Base-by-base conservation (phyloP, 2,329 filamentous ascomycete genomes). In the Acrocalymma vagum region DNA sequence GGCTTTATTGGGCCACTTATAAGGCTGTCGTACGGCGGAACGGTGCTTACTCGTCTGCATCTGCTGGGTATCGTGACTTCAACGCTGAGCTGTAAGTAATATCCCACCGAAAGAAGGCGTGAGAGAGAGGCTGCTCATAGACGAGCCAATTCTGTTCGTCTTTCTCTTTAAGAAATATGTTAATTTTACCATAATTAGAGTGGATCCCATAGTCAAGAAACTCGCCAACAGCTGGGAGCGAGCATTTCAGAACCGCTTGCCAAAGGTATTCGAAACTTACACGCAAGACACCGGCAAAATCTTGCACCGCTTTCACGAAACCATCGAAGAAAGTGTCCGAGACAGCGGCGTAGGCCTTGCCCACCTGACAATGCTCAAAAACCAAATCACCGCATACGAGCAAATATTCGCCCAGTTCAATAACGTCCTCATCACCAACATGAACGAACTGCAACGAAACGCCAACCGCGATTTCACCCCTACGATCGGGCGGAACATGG, bases 381-480 rank as follows among this genome's bases (percentile, higher is more conserved):
- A 67, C 16, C 70, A 79, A 52, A 60, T 80, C 2, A 30, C 52
- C n/a, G 64, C 60, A 17, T 74, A 78, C 56, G 58, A 73, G 20
- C 62, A 63, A 3, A 63, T 70, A 5, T 71, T 82, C 23, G 55
- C 61, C 1, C 62, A 71, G 6, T 41, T 78, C 1, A 63, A 65
- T 3, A 44, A 37, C 0, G 45, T 46, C 4, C 61, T 77, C 26
- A 47, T 65, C 1, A 51, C 53, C 1, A 48, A 50, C 2, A 73
- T 83, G 48, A 77, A 67, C 1, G 63, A 70, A 5, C 45, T 67
- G 4, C 80, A 83, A 52, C 73, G 77, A 18, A 75, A 80, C 3
- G 75, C 77, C 11, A 84, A 76, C 51, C 76, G 81, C 4, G 67
- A 77, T 22, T 82, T 84, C 40, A 72, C 70, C 0, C 80, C 79